Evolutionary conservation across 2,329 filamentous ascomycete genomes (phyloP).

Genomic region (Talaromyces sp.): DNA sequence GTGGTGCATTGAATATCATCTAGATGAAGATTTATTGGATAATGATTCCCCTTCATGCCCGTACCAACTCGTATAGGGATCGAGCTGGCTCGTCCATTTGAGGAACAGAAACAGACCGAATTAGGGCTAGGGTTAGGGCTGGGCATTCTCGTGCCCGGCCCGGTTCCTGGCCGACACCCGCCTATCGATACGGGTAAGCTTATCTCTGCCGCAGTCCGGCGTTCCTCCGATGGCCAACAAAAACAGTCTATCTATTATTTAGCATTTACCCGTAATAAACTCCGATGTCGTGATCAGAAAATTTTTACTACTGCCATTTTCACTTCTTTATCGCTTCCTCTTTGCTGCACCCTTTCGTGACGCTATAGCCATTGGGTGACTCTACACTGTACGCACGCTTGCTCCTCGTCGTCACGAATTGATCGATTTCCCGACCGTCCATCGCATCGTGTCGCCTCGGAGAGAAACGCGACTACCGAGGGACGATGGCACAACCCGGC

Average conservation of each 20-base stretch:
- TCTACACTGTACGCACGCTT: not conserved
- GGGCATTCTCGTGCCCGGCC: not conserved
- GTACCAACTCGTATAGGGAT: no score
- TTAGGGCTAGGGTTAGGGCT: conserved; percentile 3
- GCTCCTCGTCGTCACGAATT: not conserved
- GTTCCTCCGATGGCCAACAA: not conserved
- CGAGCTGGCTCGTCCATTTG: no score
- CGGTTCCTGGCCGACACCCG: not conserved
- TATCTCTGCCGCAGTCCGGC: not conserved
- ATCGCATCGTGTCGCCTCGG: not conserved
- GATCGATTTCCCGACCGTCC: not conserved
- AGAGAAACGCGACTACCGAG: not conserved
- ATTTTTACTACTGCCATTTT: not conserved
- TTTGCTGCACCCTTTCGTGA: no score
- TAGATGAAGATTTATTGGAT: no score
- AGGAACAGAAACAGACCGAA: no score
- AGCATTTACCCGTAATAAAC: not conserved
- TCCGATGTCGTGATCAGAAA: conserved; percentile 7
- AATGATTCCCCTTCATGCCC: no score
- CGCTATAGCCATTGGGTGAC: not conserved
- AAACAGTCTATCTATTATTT: no score
- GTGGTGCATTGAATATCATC: no score
- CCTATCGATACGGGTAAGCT: not conserved
- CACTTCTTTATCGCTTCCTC: not conserved
- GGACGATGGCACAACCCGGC: not conserved